Evolutionary conservation across 2,329 filamentous ascomycete genomes (phyloP).

Genomic region (Aspergillus chevalieri): DNA sequence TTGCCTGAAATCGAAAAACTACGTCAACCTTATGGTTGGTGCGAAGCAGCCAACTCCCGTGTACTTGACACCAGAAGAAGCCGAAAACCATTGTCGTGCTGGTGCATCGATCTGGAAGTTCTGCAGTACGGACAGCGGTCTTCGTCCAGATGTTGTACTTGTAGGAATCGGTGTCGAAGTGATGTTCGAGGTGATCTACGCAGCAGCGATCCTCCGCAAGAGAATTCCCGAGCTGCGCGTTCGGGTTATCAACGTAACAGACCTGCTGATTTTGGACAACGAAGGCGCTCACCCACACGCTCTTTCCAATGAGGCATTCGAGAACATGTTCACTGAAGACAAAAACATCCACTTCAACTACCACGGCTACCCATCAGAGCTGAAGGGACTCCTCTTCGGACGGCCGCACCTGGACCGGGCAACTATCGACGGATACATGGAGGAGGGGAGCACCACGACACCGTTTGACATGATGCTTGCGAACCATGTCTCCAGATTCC

Average conservation of each 20-base stretch:
- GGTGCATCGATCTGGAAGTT: constrained; percentile 59
- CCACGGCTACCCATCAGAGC: constrained; percentile 57
- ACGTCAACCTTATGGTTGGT: constrained; percentile 63
- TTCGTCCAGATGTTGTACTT: constrained; percentile 57
- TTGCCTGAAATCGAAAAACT: constrained; percentile 56
- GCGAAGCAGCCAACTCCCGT: constrained; percentile 61
- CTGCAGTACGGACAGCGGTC: constrained; percentile 51
- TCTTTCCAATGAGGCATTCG: constrained; percentile 48
- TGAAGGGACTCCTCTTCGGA: constrained; percentile 58
- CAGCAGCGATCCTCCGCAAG: constrained; percentile 50
- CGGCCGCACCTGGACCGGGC: constrained; percentile 48
- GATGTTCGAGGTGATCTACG: constrained; percentile 59
- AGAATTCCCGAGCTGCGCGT: constrained; percentile 50
- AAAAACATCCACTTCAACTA: constrained; percentile 59
- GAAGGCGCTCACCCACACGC: constrained; percentile 55
- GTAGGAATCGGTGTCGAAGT: constrained; percentile 61
- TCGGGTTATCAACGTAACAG: constrained; percentile 60
- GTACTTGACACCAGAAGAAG: constrained; percentile 55
- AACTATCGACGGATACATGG: constrained; percentile 54
- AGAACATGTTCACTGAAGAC: constrained; percentile 53
- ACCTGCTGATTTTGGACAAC: constrained; percentile 57
- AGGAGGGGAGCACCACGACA: constrained; percentile 62
- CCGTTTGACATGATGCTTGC: constrained; percentile 65
- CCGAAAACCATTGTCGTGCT: constrained; percentile 53
- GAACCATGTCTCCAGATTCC: constrained; percentile 55